phyloP scores from a whole-genome alignment of 2,329 filamentous ascomycete genomes.

The Fusarium nanum region DNA sequence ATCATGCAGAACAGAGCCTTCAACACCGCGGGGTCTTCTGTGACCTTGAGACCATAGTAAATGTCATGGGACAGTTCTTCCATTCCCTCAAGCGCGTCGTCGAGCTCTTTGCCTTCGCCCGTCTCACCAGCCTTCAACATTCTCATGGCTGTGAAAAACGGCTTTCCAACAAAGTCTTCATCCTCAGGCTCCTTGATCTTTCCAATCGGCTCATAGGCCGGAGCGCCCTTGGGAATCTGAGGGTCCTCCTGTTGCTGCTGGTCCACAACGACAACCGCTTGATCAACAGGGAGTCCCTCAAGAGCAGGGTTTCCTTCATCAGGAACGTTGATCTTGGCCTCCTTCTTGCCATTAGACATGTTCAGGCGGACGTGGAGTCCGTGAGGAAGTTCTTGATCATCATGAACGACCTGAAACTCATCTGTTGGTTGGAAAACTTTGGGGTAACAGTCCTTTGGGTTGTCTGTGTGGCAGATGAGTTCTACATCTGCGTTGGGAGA shows the following conservation, averaged over 20 bases:
- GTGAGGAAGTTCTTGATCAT: slow-evolving; percentile 73
- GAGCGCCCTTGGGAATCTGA: slow-evolving; percentile 61
- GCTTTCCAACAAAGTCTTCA: slow-evolving; percentile 46
- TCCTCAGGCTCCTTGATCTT: slow-evolving; percentile 64
- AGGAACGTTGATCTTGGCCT: slow-evolving; percentile 74
- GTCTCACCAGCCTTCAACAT: slow-evolving; percentile 60
- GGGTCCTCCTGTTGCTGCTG: slow-evolving; percentile 52
- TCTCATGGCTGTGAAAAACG: slow-evolving; percentile 58
- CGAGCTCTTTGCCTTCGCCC: slow-evolving; percentile 52
- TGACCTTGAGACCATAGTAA: slow-evolving; percentile 74
- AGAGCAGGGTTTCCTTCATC: slow-evolving; percentile 61
- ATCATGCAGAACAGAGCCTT: slow-evolving; percentile 69
- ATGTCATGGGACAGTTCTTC: slow-evolving; percentile 75
- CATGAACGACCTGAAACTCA: slow-evolving; percentile 71
- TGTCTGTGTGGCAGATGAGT: slow-evolving; percentile 72
- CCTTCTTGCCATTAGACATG: slow-evolving; percentile 70
- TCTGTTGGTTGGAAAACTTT: slow-evolving; percentile 71
- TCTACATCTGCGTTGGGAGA: slow-evolving; percentile 59
- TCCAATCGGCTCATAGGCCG: slow-evolving; percentile 67
- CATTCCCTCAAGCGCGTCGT: slow-evolving; percentile 67
- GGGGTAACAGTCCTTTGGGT: slow-evolving; percentile 73
- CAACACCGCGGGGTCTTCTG: slow-evolving; percentile 65
- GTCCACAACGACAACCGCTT: slow-evolving; percentile 67
- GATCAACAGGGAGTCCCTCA: slow-evolving; percentile 64
- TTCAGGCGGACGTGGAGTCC: slow-evolving; percentile 76